Percentiles rank a stretch among this genome's conserved stretches.
Conservation (phyloP, 345 rosid genomes). For the Eucalyptus pauciflora region DNA sequence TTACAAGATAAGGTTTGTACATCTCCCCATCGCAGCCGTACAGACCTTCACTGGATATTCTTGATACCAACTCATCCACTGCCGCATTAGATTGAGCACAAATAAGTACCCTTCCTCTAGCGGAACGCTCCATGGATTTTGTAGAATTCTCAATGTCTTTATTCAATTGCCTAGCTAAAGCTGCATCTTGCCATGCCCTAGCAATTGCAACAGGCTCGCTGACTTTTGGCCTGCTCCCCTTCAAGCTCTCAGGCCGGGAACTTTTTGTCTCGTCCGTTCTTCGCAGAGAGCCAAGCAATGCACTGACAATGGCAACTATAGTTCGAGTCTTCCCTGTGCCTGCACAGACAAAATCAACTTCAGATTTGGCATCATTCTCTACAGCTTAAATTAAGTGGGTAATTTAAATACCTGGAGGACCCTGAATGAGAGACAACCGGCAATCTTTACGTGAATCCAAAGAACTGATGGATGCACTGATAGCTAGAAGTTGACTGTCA, state of each 20-base stretch:
- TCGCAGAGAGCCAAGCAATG: constrained; percentile 54
- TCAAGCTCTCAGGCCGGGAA: constrained; percentile 13
- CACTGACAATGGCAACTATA: constrained; percentile 84
- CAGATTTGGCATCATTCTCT: not conserved
- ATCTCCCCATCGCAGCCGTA: constrained; percentile 75
- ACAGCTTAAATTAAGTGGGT: not conserved
- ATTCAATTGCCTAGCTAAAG: constrained; percentile 70
- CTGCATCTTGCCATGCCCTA: constrained; percentile 97
- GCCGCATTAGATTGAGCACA: constrained; percentile 99
- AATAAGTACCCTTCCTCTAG: constrained; percentile 70
- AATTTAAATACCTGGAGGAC: constrained; percentile 78
- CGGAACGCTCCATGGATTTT: constrained; percentile 31
- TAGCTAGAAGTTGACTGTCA: constrained; percentile 83
- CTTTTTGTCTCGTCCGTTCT: constrained; percentile 17
- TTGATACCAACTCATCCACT: constrained; percentile 91
- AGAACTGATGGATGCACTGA: constrained; percentile 47
- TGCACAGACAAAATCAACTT: not conserved
- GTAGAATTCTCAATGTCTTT: constrained; percentile 34
- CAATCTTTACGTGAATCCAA: constrained; percentile 34
- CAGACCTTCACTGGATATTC: constrained; percentile 72
- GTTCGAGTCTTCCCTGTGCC: constrained; percentile 99
- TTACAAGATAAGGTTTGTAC: constrained; percentile 90
- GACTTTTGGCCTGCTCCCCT: constrained; percentile 38
- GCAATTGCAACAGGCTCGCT: constrained; percentile 65
- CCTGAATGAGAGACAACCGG: constrained; percentile 89